phyloP scores from a whole-genome alignment of 2,329 filamentous ascomycete species.

The Paecilomyces variotii region DNA sequence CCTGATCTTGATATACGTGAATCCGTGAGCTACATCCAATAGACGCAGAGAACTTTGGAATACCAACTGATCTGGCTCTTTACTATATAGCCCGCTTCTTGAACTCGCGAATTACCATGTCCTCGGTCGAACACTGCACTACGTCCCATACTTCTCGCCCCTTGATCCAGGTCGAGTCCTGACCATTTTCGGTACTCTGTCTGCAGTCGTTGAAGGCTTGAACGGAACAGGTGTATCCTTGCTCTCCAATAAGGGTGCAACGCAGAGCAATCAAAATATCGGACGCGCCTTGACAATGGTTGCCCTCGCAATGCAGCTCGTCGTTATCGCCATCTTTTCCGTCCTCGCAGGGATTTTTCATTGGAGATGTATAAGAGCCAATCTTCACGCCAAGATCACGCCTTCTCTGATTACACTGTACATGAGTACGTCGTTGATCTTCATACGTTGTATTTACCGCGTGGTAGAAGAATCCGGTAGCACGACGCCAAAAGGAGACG shows the following conservation, averaged over 20 bases:
- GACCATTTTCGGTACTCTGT: constrained; percentile 41
- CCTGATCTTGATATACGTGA: constrained; percentile 30
- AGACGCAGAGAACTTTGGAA: neutral
- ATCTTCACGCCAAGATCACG: constrained; percentile 36
- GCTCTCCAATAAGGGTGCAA: constrained; percentile 32
- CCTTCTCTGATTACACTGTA: constrained; percentile 5
- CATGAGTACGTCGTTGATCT: neutral
- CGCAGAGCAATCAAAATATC: constrained; percentile 27
- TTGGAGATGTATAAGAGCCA: constrained; percentile 28
- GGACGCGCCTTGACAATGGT: constrained; percentile 43
- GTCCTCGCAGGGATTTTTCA: constrained; percentile 41
- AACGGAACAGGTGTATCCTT: constrained; percentile 45
- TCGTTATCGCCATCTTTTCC: constrained; percentile 43
- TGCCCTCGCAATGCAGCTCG: constrained; percentile 44
- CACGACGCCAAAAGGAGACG: constrained; percentile 30
- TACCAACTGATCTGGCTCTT: neutral
- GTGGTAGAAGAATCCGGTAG: constrained; percentile 44
- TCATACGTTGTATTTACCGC: neutral
- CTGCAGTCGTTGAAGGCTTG: constrained; percentile 41
- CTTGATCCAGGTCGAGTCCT: constrained; percentile 41
- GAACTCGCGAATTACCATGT: constrained; percentile 56
- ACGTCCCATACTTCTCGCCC: constrained; percentile 52
- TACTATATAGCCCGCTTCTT: constrained; percentile 45
- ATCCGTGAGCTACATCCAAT: constrained; percentile 19
- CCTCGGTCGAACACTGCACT: constrained; percentile 52